Conservation (phyloP, 2,329 filamentous ascomycete species). For the Aspergillus fumigatus region DNA sequence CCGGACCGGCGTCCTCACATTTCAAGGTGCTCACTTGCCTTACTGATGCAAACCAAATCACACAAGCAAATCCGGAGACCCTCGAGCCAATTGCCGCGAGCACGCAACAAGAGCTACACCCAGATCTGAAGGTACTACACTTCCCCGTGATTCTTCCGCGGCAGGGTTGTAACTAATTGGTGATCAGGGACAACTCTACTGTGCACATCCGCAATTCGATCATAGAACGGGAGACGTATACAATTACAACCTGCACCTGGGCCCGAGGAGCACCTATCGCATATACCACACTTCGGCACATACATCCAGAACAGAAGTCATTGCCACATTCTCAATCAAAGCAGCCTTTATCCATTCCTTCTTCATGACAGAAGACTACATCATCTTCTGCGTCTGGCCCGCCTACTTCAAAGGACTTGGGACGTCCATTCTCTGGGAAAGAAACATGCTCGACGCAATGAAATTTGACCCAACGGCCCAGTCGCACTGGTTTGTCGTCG, state of each 20-base stretch:
- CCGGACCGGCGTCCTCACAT: conserved; percentile 23
- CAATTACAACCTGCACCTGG: conserved; percentile 71
- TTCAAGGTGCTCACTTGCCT: conserved; percentile 53
- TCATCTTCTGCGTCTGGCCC: conserved; percentile 65
- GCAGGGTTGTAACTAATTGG: no score
- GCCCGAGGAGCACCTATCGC: conserved; percentile 56
- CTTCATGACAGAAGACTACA: conserved; percentile 64
- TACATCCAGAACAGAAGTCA: conserved; percentile 61
- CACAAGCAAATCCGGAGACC: conserved; percentile 62
- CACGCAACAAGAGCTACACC: conserved; percentile 57
- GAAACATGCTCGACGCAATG: conserved; percentile 61
- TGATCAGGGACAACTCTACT: conserved; percentile 61
- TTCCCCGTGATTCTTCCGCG: no score
- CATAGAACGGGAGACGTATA: conserved; percentile 66
- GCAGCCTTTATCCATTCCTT: conserved; percentile 74
- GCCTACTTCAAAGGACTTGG: conserved; percentile 55
- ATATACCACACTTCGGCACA: conserved; percentile 61
- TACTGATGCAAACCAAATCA: conserved; percentile 52
- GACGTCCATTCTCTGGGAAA: conserved; percentile 8
- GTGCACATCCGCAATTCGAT: conserved; percentile 66
- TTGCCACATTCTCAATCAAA: conserved; percentile 57
- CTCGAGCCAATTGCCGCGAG: conserved; percentile 64
- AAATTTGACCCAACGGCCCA: conserved; percentile 53
- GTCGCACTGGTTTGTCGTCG: conserved; percentile 67
- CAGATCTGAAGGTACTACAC: conserved; percentile 34